phyloP scores from a whole-genome alignment of 805 yeast species.

The Candida xiaguanensis region DNA sequence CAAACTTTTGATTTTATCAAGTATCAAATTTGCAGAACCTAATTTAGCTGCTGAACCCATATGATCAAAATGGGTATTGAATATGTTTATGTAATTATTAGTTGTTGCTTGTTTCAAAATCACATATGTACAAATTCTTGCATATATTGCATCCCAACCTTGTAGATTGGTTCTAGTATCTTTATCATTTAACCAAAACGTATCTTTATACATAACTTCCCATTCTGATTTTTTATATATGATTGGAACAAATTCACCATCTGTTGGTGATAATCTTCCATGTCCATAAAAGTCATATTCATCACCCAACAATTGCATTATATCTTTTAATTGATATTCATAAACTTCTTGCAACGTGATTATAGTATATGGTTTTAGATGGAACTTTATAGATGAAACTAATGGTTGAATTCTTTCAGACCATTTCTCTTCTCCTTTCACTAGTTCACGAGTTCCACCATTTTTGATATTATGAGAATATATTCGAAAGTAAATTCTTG shows the following conservation, averaged over 20 bases:
- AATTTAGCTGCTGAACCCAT: slow-evolving; percentile 26
- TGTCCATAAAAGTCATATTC: slow-evolving; percentile 31
- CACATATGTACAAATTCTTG: slow-evolving; percentile 30
- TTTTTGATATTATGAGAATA: slow-evolving; percentile 35
- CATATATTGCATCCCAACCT: slow-evolving; percentile 39
- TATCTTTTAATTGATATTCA: slow-evolving; percentile 30
- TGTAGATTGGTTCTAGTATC: slow-evolving; percentile 27
- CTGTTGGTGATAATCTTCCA: slow-evolving; percentile 23
- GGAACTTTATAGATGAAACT: slow-evolving; percentile 23
- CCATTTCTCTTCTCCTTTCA: slow-evolving; percentile 27
- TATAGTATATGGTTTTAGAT: slow-evolving; percentile 24
- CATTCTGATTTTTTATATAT: slow-evolving; percentile 27
- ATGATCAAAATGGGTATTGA: slow-evolving; percentile 40
- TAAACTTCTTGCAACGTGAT: slow-evolving; percentile 39
- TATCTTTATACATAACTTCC: slow-evolving; percentile 22
- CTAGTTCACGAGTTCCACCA: slow-evolving; percentile 21
- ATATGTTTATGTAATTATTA: slow-evolving; percentile 23
- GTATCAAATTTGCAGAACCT: slow-evolving; percentile 28
- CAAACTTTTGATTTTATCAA: slow-evolving; percentile 21
- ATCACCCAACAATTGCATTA: slow-evolving; percentile 24
- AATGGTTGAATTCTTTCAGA: slow-evolving; percentile 14
- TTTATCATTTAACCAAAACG: slow-evolving; percentile 34
- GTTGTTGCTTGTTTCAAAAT: slow-evolving; percentile 27
- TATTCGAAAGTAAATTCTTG: slow-evolving; percentile 24
- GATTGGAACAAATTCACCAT: slow-evolving; percentile 33